phyloP scores from a whole-genome alignment of 2,329 filamentous ascomycete species.

The Albifimbria verrucaria region DNA sequence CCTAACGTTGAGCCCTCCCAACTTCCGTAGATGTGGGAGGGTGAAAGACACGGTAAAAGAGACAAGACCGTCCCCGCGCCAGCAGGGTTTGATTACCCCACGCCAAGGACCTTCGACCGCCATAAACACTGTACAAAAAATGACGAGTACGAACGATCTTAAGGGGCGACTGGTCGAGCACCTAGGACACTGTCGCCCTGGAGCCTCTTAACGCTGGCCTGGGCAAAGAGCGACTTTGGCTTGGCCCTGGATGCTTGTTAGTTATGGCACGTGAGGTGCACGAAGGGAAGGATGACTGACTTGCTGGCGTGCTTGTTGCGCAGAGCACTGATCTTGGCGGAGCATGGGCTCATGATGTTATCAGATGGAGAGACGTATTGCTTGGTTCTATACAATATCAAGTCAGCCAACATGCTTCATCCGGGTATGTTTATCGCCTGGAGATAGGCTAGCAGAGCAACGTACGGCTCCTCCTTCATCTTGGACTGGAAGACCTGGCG shows the following conservation, averaged over 20 bases:
- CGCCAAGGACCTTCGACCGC: too few species aligned
- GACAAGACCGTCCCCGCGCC: too few species aligned
- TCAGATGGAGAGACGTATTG: conserved; percentile 82
- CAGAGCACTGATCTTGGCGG: conserved; percentile 76
- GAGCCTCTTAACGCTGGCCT: conserved; percentile 62
- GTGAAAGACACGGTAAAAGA: conserved; percentile 4
- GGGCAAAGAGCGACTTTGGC: conserved; percentile 66
- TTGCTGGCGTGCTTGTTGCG: conserved; percentile 78
- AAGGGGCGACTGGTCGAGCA: conserved; percentile 31
- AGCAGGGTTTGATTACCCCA: too few species aligned
- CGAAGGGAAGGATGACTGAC: conserved; percentile 42
- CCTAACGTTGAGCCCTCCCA: neutral
- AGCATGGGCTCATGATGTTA: conserved; percentile 83
- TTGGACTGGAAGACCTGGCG: conserved; percentile 71
- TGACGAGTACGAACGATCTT: conserved; percentile 8
- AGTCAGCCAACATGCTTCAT: too few species aligned
- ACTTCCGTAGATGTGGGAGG: neutral
- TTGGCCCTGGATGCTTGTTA: conserved; percentile 47
- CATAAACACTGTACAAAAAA: too few species aligned
- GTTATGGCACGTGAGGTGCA: conserved; percentile 1
- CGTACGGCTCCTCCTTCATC: conserved; percentile 65
- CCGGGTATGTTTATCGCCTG: too few species aligned
- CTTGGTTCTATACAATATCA: conserved; percentile 30
- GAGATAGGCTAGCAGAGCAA: conserved; percentile 9
- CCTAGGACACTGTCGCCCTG: conserved; percentile 41